Conservation (phyloP, 129 eudicot species). For the Rutidosis leptorrhynchoides region DNA sequence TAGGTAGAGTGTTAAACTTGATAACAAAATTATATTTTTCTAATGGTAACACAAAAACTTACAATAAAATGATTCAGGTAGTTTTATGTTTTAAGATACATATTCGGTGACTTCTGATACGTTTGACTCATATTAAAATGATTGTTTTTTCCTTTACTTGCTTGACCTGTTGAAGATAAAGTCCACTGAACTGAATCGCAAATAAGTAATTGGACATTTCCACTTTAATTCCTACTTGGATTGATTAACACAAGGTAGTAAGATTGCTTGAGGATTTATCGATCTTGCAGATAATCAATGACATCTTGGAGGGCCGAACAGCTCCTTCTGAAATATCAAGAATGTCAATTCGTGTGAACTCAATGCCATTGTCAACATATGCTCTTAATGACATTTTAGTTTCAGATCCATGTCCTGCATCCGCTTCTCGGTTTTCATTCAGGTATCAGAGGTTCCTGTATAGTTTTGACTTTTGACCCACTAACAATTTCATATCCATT, state of each 20-base stretch:
- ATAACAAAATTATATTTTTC: no score
- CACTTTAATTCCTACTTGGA: neutral
- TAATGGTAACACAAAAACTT: neutral
- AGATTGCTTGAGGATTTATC: neutral
- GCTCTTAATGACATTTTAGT: conserved; percentile 80
- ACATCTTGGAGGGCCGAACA: conserved; percentile 53
- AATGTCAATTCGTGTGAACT: conserved; percentile 63
- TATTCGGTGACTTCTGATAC: neutral
- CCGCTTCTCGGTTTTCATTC: conserved; percentile 87
- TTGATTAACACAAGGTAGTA: neutral
- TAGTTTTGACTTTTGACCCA: neutral
- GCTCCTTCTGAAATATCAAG: conserved; percentile 69
- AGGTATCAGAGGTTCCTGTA: conserved; percentile 39
- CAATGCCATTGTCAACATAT: conserved; percentile 43
- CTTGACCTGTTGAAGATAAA: neutral
- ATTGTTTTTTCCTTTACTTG: neutral
- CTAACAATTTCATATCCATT: neutral
- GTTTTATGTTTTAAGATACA: neutral
- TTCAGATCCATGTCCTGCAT: conserved; percentile 85
- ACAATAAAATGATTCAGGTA: neutral
- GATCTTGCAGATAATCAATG: conserved; percentile 54
- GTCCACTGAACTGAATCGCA: neutral
- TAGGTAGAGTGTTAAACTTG: neutral
- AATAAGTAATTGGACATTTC: neutral
- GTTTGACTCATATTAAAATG: neutral